A percentile compares a stretch with the other conserved stretches of the same genome.
Evolutionary conservation across 2,329 filamentous ascomycete species (phyloP).

Genomic region (Paecilomyces niveus): DNA sequence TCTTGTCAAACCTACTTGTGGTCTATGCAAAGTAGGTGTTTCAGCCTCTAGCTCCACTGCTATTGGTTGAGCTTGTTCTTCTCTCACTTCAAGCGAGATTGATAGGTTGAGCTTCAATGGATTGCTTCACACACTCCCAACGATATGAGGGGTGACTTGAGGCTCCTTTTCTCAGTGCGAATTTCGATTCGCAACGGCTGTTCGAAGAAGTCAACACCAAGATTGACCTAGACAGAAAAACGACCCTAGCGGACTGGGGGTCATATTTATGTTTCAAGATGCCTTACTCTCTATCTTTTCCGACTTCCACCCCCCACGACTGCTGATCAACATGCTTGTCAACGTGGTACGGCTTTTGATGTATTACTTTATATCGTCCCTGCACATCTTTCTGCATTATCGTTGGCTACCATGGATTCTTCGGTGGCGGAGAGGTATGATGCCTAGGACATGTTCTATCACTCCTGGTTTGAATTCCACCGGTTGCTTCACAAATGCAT

Average conservation of each 20-base stretch:
- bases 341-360: constrained; percentile 25
- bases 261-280: constrained; percentile 37
- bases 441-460: constrained; percentile 19
- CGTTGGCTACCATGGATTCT: constrained; percentile 26
- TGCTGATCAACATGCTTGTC: constrained; percentile 24
- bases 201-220: constrained; percentile 20
- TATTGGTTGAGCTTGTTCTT: constrained; percentile 24
- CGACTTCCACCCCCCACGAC: constrained; percentile 15
- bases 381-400: constrained; percentile 20
- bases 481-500: constrained; percentile 31
- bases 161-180: constrained; percentile 13
- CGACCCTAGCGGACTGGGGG: constrained; percentile 19
- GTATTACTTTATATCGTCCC: constrained; percentile 22
- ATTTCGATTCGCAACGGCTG: constrained; percentile 15
- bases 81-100: constrained; percentile 19
- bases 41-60: constrained; percentile 20
- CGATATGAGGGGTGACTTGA: constrained; percentile 10
- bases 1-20: constrained; percentile 26
- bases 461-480: constrained; percentile 24
- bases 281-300: constrained; percentile 13
- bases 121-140: background rate
- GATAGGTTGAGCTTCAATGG: constrained; percentile 26
- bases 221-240: constrained; percentile 24
- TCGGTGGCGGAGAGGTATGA: constrained; percentile 28
- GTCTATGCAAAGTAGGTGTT: constrained; percentile 21